Evolutionary conservation across 2,329 filamentous ascomycete genomes (phyloP).

Genomic region (Colletotrichum euphorbiae): DNA sequence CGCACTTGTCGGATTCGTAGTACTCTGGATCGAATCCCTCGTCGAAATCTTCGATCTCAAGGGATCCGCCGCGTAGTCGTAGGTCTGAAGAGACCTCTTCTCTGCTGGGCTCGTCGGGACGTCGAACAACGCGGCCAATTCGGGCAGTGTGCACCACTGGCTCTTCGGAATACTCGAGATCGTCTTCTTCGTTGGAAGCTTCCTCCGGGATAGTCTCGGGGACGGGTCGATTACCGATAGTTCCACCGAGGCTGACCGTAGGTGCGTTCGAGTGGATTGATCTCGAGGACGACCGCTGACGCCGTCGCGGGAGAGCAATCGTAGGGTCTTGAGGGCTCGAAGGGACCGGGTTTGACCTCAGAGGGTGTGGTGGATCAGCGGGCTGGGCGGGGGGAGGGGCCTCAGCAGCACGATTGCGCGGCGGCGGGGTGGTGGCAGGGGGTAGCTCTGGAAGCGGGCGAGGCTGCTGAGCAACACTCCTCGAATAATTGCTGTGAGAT

Average conservation of each 20-base stretch:
- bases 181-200: background rate
- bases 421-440: conserved; percentile 17
- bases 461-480: conserved; percentile 1
- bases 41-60: conserved; percentile 25
- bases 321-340: conserved; percentile 32
- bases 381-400: conserved; percentile 30
- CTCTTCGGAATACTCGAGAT: conserved; percentile 29
- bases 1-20: conserved; percentile 34
- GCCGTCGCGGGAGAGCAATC: conserved; percentile 20
- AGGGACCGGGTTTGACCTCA: conserved; percentile 37
- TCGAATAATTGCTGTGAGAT: conserved; percentile 8
- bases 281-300: conserved; percentile 31
- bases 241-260: background rate
- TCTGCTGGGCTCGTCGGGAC: conserved; percentile 13
- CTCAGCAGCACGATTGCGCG: conserved; percentile 15
- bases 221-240: background rate
- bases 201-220: conserved; percentile 25
- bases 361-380: conserved; percentile 35
- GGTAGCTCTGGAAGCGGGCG: conserved; percentile 36
- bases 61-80: conserved; percentile 24
- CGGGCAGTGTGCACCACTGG: conserved; percentile 29
- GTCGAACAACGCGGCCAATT: conserved; percentile 25
- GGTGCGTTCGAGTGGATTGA: conserved; percentile 15
- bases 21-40: conserved; percentile 29
- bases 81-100: conserved; percentile 18